Evolutionary conservation across 305 asterid genomes (phyloP).

Genomic region (Solanum aculeatissimum): DNA sequence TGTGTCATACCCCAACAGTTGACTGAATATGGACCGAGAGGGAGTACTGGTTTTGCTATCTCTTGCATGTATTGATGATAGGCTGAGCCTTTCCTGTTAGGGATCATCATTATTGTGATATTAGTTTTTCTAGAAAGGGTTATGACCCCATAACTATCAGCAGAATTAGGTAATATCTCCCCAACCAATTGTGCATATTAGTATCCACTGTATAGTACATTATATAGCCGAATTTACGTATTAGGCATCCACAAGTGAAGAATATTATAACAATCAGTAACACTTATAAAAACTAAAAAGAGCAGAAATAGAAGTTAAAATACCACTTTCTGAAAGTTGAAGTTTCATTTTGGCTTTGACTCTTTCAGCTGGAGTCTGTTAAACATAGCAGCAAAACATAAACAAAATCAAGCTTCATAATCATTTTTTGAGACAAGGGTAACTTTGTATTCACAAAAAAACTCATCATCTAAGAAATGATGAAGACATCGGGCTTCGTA

Average conservation of each 20-base stretch:
- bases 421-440: neutral
- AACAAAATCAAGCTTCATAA: neutral
- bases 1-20: neutral
- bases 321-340: conserved; percentile 87
- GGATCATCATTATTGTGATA: neutral
- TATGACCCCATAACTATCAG: neutral
- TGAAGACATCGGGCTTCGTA: neutral
- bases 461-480: neutral
- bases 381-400: conserved; percentile 6
- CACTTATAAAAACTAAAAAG: neutral
- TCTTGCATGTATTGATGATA: neutral
- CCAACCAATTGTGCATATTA: neutral
- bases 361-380: conserved; percentile 76
- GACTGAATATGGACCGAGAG: neutral
- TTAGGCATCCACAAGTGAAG: neutral
- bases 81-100: neutral
- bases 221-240: neutral
- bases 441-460: neutral
- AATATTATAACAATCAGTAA: neutral
- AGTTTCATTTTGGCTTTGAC: conserved; percentile 88
- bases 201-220: neutral
- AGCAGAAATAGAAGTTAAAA: neutral
- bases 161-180: neutral
- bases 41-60: neutral
- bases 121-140: neutral